Evolutionary conservation across 2,329 filamentous ascomycete genomes (phyloP).

Genomic region (Fusarium newnesense): DNA sequence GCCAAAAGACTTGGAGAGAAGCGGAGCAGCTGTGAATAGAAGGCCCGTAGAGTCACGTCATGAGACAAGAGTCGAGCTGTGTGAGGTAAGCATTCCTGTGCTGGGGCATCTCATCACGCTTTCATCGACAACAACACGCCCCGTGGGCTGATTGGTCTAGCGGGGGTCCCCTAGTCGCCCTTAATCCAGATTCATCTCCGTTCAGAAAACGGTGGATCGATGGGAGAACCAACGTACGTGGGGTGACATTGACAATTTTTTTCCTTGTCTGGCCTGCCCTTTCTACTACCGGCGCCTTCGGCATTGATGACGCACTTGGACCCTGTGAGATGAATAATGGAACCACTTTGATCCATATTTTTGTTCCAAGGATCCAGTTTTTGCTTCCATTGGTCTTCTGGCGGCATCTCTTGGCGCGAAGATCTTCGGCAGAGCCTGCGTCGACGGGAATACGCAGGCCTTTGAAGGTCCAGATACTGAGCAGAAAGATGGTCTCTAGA

Average conservation of each 20-base stretch:
- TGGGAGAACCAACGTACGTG: conserved; percentile 6
- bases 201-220: conserved; percentile 31
- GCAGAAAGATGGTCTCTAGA: neutral
- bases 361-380: conserved; percentile 26
- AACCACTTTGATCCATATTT: conserved; percentile 7
- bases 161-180: conserved; percentile 9
- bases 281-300: conserved; percentile 17
- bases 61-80: neutral
- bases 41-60: conserved; percentile 34
- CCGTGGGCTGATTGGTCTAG: conserved; percentile 5
- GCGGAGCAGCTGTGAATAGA: conserved; percentile 25
- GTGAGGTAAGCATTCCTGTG: conserved; percentile 19
- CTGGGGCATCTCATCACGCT: neutral
- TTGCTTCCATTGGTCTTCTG: conserved; percentile 31
- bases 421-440: conserved; percentile 23
- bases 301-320: conserved; percentile 32
- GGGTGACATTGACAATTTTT: conserved; percentile 12
- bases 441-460: neutral
- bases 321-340: conserved; percentile 13
- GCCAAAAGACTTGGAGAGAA: conserved; percentile 16
- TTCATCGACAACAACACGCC: neutral
- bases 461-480: neutral
- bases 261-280: neutral
- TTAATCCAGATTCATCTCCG: conserved; percentile 35
- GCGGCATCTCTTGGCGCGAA: conserved; percentile 28